Evolutionary conservation across 495 filamentous ascomycete genomes (phyloP).

Genomic region (Trichoderma parareesei): DNA sequence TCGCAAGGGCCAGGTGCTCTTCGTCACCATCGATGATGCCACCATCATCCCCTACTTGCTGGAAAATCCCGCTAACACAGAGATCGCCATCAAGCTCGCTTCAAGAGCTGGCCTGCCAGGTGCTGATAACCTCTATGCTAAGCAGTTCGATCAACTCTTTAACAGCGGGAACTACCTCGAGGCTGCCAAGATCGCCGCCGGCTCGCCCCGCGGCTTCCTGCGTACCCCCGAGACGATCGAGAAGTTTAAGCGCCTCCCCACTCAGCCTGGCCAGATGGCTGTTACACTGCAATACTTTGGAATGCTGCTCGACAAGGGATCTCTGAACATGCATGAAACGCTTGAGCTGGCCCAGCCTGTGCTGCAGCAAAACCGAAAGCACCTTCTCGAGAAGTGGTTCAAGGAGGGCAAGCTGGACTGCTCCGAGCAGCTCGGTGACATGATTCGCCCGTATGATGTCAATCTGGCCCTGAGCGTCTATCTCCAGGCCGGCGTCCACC

Average conservation of each 20-base stretch:
- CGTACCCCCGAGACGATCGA: conserved; percentile 91
- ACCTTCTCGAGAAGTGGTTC: conserved; percentile 96
- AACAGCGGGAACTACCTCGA: conserved; percentile 67
- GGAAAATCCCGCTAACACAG: conserved; percentile 85
- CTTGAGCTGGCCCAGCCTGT: conserved; percentile 90
- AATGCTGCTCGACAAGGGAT: conserved; percentile 90
- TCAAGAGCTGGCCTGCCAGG: conserved; percentile 89
- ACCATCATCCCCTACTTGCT: conserved; percentile 89
- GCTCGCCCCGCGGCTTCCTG: conserved; percentile 91
- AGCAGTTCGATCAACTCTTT: conserved; percentile 85
- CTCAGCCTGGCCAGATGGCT: conserved; percentile 70
- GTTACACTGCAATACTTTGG: conserved; percentile 97
- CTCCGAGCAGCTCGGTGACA: conserved; percentile 92
- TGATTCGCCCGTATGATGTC: conserved; percentile 82
- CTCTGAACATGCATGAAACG: conserved; percentile 85
- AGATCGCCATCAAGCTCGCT: conserved; percentile 89
- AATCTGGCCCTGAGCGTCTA: conserved; percentile 80
- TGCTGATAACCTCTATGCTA: conserved; percentile 87
- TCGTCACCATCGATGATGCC: conserved; percentile 84
- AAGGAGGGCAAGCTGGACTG: conserved; percentile 89
- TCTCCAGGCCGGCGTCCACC: conserved; percentile 72
- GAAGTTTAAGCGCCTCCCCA: conserved; percentile 79
- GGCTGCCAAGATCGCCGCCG: conserved; percentile 91
- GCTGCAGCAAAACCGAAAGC: conserved; percentile 85
- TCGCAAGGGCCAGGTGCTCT: conserved; percentile 90